Percentiles rank a stretch among this genome's conserved stretches.
phyloP scores from a whole-genome alignment of 2,329 filamentous ascomycete species.

The Westerdykella ornata region DNA sequence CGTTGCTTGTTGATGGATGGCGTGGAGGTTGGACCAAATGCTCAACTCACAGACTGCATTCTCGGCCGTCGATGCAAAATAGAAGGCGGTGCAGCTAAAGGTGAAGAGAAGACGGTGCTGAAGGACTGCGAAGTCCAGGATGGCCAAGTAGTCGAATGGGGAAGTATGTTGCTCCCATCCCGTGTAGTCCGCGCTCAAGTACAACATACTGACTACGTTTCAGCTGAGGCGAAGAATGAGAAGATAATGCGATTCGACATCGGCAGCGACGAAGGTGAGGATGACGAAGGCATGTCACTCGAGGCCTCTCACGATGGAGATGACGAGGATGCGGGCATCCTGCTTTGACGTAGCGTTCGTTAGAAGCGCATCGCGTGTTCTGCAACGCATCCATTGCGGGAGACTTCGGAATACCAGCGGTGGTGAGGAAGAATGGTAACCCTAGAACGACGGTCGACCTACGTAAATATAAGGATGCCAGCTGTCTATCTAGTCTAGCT shows the following conservation, averaged over 20 bases:
- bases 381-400: no score
- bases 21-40: slow-evolving; percentile 74
- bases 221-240: slow-evolving; percentile 53
- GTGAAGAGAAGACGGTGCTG: slow-evolving; percentile 48
- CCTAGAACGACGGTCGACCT: no score
- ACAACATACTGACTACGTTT: slow-evolving; percentile 5
- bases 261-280: slow-evolving; percentile 33
- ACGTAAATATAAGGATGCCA: no score
- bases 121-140: slow-evolving; percentile 91
- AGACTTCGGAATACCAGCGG: no score
- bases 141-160: slow-evolving; percentile 71
- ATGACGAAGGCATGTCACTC: slow-evolving; percentile 13
- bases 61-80: slow-evolving; percentile 74
- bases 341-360: no score
- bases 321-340: not conserved
- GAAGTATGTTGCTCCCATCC: slow-evolving; percentile 41
- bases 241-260: slow-evolving; percentile 53
- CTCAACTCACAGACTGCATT: slow-evolving; percentile 80
- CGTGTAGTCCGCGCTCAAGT: not conserved
- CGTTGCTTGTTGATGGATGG: slow-evolving; percentile 91
- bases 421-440: no score
- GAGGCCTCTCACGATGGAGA: not conserved
- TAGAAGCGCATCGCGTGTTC: no score
- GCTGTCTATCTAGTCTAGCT: no score
- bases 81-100: slow-evolving; percentile 61